Conservation (phyloP, 1,139 yeast genomes). For the Debaryomyces sp. region DNA sequence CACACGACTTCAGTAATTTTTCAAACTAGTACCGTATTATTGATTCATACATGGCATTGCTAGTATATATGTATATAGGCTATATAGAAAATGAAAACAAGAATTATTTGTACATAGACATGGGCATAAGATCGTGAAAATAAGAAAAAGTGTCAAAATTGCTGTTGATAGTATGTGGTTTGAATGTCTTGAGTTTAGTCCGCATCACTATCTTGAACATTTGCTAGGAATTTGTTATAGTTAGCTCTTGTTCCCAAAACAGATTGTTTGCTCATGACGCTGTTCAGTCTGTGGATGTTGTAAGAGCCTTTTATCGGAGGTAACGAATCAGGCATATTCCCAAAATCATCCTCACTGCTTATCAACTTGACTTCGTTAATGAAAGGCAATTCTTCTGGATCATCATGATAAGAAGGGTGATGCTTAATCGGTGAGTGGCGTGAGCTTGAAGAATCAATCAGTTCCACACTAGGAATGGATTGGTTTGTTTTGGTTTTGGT, state of each 20-base stretch:
- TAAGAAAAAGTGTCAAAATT: not conserved
- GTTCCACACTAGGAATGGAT: conserved; percentile 7
- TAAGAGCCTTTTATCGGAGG: conserved; percentile 4
- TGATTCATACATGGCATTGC: not conserved
- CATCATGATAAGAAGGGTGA: conserved; percentile 13
- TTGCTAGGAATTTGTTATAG: conserved; percentile 41
- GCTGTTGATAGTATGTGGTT: not conserved
- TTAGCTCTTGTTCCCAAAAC: conserved; percentile 46
- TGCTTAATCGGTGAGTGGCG: conserved; percentile 14
- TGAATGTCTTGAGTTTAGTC: conserved; percentile 11
- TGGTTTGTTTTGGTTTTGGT: conserved; percentile 7
- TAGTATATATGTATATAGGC: not conserved
- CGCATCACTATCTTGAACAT: conserved; percentile 23
- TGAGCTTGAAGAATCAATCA: conserved; percentile 8
- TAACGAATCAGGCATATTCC: conserved; percentile 4
- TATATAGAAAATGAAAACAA: not conserved
- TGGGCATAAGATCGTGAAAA: not conserved
- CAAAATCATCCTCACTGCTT: conserved; percentile 11
- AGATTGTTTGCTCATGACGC: conserved; percentile 36
- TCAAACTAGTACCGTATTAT: not conserved
- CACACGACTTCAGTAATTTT: not conserved
- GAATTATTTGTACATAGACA: not conserved
- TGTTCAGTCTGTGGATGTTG: conserved; percentile 30
- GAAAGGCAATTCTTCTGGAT: conserved; percentile 39
- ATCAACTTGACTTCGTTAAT: conserved; percentile 38